These are phyloP conservation scores for Parastagonospora nodorum DNA, from an alignment of 2,329 filamentous ascomycete genomes.

Conservation along the genomic window DNA sequence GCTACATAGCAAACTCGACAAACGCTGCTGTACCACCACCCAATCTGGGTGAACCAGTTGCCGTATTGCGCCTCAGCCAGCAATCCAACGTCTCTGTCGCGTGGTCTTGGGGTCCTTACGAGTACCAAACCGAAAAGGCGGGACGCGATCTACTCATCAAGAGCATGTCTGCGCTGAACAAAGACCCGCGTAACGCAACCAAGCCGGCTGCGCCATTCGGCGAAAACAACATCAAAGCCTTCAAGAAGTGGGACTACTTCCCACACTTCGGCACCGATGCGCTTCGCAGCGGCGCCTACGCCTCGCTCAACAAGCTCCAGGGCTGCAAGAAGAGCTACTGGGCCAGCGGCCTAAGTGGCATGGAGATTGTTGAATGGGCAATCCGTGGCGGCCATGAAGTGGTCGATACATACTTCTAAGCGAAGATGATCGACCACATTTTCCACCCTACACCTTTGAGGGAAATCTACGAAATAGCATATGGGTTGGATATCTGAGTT, in stretches of 20 bases:
- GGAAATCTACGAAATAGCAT: background rate
- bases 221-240: constrained; percentile 35
- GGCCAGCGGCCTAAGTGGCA: constrained; percentile 43
- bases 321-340: constrained; percentile 46
- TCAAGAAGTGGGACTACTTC: constrained; percentile 48
- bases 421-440: background rate
- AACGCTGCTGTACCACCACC: constrained; percentile 35
- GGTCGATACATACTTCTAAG: constrained; percentile 40
- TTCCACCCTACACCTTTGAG: background rate
- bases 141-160: constrained; percentile 33
- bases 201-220: constrained; percentile 22
- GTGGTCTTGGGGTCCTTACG: constrained; percentile 47
- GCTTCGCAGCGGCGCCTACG: constrained; percentile 35
- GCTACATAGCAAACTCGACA: constrained; percentile 36
- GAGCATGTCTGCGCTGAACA: constrained; percentile 43
- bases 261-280: constrained; percentile 41
- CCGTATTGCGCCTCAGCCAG: constrained; percentile 37
- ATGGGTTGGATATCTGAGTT: background rate
- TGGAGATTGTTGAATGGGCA: constrained; percentile 48
- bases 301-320: constrained; percentile 40
- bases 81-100: constrained; percentile 38
- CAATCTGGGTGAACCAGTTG: constrained; percentile 41
- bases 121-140: constrained; percentile 33
- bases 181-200: constrained; percentile 42
- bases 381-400: constrained; percentile 42